Evolutionary conservation across 208 protist genomes (phyloP).

Genomic region (Acanthamoeba healyi): DNA sequence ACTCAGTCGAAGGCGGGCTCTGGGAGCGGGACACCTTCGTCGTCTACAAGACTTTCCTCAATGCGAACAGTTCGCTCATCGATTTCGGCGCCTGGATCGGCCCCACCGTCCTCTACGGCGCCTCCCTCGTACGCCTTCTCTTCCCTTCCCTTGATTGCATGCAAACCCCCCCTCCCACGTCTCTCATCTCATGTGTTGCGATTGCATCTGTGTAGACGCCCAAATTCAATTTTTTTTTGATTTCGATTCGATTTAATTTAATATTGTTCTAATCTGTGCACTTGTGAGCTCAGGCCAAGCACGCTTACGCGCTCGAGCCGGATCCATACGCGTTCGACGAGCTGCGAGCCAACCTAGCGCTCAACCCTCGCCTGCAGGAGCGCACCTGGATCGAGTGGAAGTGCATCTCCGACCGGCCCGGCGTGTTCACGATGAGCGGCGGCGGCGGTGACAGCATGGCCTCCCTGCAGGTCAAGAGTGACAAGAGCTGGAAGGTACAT

Average conservation of each 20-base stretch:
- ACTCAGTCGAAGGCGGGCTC: not conserved
- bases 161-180: too few species aligned
- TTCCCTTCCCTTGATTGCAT: too few species aligned
- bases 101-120: conserved; percentile 60
- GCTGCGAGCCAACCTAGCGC: conserved; percentile 49
- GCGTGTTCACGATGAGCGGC: conserved; percentile 49
- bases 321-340: conserved; percentile 67
- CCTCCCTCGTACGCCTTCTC: conserved; percentile 6
- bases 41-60: conserved; percentile 69
- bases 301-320: conserved; percentile 40
- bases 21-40: conserved; percentile 67
- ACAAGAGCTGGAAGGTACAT: conserved; percentile 57
- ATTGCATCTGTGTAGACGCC: too few species aligned
- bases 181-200: not conserved
- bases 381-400: conserved; percentile 51
- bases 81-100: conserved; percentile 68
- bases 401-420: conserved; percentile 63
- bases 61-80: not conserved
- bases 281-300: conserved; percentile 21
- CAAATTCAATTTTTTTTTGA: too few species aligned
- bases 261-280: not conserved
- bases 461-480: not conserved
- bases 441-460: conserved; percentile 65
- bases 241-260: not conserved
- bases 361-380: conserved; percentile 39